Base-by-base conservation (phyloP, 495 filamentous ascomycete species). In the Hypoxylon fuscum region DNA sequence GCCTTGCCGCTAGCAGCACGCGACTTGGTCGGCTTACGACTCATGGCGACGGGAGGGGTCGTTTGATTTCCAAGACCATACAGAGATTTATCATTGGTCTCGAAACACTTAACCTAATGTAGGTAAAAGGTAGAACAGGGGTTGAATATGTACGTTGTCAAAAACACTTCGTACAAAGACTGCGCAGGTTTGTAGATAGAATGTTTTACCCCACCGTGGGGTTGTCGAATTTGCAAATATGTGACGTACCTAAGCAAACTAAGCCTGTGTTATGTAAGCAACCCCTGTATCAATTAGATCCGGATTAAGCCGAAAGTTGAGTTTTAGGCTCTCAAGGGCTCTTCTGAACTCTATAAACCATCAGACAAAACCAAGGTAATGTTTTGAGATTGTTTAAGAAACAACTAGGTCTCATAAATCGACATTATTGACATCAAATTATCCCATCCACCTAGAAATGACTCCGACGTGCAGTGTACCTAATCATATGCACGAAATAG, bases 121-220 rank as follows among this genome's bases (percentile, higher is more conserved):
- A 20, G 15, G 5, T n/a, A 20, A 18, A 10, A 2, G 3, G 9
- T 9, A 40, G 14, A 1, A 15, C n/a, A 20, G 37, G 4, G 5
- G 27, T 3, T 37, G 12, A 1, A 8, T 14, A 15, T 37, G 34
- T 14, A 14, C 8, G n/a, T 2, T 14, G 6, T 14, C 15, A 4
- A 29, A 37, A 2, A 37, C 11, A 37, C 25, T 48, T 11, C 6
- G 32, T 23, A 14, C 3, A 50, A 22, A 12, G 6, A 10, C 7
- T 9, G 18, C 15, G 1, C 6, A 17, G 34, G 47, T 41, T 23
- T 50, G 20, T 15, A 27, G n/a, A 10, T 35, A 14, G 41, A 54
- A 59, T 56, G 66, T 61, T 64, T 59, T 49, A 66, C 68, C 70
- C 68, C 70, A 66, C 68, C 50, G 68, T 62, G 70, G 70, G 70